Evolutionary conservation across 768 basidiomycete genomes (phyloP).

Genomic region (Dioszegia aurantiaca): DNA sequence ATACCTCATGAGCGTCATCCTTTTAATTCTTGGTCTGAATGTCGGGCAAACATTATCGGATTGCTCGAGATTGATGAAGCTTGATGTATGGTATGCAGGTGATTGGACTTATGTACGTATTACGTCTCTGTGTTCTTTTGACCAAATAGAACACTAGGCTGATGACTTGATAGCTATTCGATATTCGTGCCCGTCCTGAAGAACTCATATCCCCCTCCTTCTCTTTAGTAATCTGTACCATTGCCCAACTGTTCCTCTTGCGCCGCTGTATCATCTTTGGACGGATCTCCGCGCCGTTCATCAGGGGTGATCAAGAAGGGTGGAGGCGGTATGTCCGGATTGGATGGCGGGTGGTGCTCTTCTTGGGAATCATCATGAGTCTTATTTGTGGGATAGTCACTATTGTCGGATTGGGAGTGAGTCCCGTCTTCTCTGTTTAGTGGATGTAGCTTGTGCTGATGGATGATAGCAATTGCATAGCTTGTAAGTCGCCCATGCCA

Average conservation of each 20-base stretch:
- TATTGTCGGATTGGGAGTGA: slow-evolving; percentile 10
- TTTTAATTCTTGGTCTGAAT: slow-evolving; percentile 21
- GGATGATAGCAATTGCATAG: slow-evolving; percentile 2
- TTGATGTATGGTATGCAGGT: slow-evolving; percentile 18
- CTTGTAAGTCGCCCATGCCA: no score
- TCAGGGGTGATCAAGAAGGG: not conserved
- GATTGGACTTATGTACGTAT: slow-evolving; percentile 25
- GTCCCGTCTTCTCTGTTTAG: not conserved
- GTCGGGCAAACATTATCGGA: slow-evolving; percentile 28
- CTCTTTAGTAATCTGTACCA: slow-evolving; percentile 20
- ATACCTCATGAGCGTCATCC: slow-evolving; percentile 6
- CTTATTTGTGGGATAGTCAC: slow-evolving; percentile 13
- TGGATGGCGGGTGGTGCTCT: slow-evolving; percentile 9
- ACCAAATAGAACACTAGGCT: not conserved
- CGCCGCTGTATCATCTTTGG: slow-evolving; percentile 22
- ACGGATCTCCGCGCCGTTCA: not conserved
- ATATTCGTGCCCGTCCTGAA: slow-evolving; percentile 22
- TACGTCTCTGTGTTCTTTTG: no score
- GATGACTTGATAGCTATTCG: slow-evolving; percentile 17
- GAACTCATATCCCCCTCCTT: slow-evolving; percentile 26
- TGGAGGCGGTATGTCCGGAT: not conserved
- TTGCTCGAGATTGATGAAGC: slow-evolving; percentile 31
- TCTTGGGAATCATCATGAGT: slow-evolving; percentile 13
- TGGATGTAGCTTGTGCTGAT: not conserved
- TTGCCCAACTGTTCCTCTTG: slow-evolving; percentile 26